Base-by-base conservation (phyloP, 345 rosid species). In the Clausena lansium region DNA sequence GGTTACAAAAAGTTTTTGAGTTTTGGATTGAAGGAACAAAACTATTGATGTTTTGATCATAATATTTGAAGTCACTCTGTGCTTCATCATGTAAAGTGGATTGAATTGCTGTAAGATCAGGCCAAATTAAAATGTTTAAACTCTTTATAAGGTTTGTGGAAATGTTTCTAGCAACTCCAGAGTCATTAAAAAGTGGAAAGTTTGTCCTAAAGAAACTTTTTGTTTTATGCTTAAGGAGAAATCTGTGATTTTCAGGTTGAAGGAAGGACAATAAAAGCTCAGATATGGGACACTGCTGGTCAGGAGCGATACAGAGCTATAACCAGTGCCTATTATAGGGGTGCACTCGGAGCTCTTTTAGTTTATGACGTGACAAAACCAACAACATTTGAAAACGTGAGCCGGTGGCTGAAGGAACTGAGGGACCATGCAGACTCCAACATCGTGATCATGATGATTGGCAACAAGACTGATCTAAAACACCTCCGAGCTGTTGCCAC, bases 271-370 rank as follows among this genome's bases (percentile, higher is more conserved):
- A 91, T 95, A 81, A 95, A 95, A 83, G 97, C 98, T 52, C 98
- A 95, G 83, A 95, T 95, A 87, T 95, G 98, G 98, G 98, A 95
- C 92, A 95, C 98, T 4, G 98, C 98, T 1, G 98, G 98, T 10
- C 98, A 95, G 84, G 98, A 95, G 86, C 86, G 98, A 67, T 95
- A 95, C 85, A 85, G 98, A 84, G 98, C 98, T 9, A 95, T 95
- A 41, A 95, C 98, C 57, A 93, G 98, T 74, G 98, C 98, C 71
- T 95, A 95, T 75, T 95, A 93, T 47, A 80, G 98, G 81, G 98
- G 98, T 41, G 98, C 98, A 30, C 98, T 95, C 2, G 98, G 98
- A 80, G 98, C 98, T 70, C 97, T 95, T 78, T 86, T 95, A 35
- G 98, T 95, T 14, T 95, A 93, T 7, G 98, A 95, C 30, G 94